phyloP scores from a whole-genome alignment of 1,284 basidiomycete genomes.

The Volvariella volvacea region DNA sequence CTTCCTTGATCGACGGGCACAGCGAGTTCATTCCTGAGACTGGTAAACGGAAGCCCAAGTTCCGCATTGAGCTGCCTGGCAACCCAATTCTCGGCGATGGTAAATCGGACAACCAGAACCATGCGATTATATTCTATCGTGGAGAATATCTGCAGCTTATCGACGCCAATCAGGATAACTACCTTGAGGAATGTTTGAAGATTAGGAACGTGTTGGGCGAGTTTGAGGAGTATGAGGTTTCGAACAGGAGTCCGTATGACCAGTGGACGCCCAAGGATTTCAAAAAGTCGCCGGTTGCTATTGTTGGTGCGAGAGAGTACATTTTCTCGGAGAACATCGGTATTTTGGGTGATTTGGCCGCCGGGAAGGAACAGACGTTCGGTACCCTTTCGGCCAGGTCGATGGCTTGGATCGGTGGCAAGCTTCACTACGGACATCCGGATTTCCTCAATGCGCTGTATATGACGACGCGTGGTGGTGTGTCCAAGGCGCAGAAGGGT shows the following conservation, averaged over 20 bases:
- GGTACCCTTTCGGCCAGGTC: slow-evolving; percentile 97
- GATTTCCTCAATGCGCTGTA: slow-evolving; percentile 99
- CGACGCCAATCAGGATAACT: slow-evolving; percentile 99
- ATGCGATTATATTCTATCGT: slow-evolving; percentile 98
- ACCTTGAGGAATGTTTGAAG: slow-evolving; percentile 98
- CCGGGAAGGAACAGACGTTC: slow-evolving; percentile 99
- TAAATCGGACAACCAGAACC: slow-evolving; percentile 99
- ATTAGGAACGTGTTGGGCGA: slow-evolving; percentile 97
- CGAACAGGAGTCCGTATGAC: slow-evolving; percentile 92
- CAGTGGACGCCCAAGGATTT: slow-evolving; percentile 93
- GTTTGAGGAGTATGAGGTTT: slow-evolving; percentile 93
- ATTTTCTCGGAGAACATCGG: slow-evolving; percentile 99
- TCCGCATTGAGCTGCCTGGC: slow-evolving; percentile 95
- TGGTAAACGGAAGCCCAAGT: slow-evolving; percentile 94
- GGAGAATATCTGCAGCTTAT: slow-evolving; percentile 99
- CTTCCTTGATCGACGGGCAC: slow-evolving; percentile 94
- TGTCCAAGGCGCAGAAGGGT: slow-evolving; percentile 99
- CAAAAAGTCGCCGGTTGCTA: slow-evolving; percentile 87
- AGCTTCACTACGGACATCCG: slow-evolving; percentile 97
- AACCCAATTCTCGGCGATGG: slow-evolving; percentile 99
- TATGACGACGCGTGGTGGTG: slow-evolving; percentile 98
- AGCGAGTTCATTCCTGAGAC: slow-evolving; percentile 89
- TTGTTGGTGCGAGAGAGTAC: slow-evolving; percentile 98
- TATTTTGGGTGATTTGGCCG: slow-evolving; percentile 97
- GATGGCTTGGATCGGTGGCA: slow-evolving; percentile 96